A percentile compares a stretch with the other conserved stretches of the same genome.
phyloP scores from a whole-genome alignment of 2,329 filamentous ascomycete species.

The Diaporthe vexans region DNA sequence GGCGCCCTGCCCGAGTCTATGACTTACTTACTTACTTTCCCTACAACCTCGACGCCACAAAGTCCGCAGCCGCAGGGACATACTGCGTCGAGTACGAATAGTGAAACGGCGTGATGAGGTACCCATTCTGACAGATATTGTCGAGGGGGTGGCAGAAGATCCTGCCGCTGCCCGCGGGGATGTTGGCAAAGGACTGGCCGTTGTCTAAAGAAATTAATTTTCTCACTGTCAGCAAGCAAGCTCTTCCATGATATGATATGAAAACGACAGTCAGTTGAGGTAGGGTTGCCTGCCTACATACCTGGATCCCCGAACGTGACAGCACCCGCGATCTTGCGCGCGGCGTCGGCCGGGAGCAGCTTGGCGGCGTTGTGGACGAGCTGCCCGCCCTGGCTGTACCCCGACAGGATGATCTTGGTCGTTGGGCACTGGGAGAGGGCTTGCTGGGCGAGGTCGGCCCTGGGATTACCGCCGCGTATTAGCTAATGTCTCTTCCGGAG shows the following conservation, averaged over 20 bases:
- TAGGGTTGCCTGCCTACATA: neutral
- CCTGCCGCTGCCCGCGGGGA: slow-evolving; percentile 29
- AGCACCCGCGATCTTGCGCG: slow-evolving; percentile 23
- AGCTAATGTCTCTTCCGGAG: neutral
- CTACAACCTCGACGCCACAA: neutral
- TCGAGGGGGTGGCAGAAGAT: slow-evolving; percentile 41
- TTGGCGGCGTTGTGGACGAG: slow-evolving; percentile 45
- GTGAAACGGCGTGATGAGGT: slow-evolving; percentile 13
- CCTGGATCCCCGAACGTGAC: slow-evolving; percentile 39
- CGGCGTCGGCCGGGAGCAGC: neutral
- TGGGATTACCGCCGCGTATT: neutral
- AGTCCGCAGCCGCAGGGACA: slow-evolving; percentile 17
- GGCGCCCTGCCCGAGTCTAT: neutral
- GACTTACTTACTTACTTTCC: no score
- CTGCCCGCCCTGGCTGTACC: slow-evolving; percentile 48
- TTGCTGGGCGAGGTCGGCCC: slow-evolving; percentile 31
- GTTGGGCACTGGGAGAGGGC: slow-evolving; percentile 44
- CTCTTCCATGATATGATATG: neutral
- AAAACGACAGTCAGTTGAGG: no score
- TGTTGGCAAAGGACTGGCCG: slow-evolving; percentile 37
- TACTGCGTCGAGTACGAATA: slow-evolving; percentile 17
- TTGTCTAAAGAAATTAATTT: no score
- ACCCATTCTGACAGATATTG: slow-evolving; percentile 38
- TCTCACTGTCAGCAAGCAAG: no score
- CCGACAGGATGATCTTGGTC: slow-evolving; percentile 56